phyloP scores from a whole-genome alignment of 768 basidiomycete species.

The Chiua virens region DNA sequence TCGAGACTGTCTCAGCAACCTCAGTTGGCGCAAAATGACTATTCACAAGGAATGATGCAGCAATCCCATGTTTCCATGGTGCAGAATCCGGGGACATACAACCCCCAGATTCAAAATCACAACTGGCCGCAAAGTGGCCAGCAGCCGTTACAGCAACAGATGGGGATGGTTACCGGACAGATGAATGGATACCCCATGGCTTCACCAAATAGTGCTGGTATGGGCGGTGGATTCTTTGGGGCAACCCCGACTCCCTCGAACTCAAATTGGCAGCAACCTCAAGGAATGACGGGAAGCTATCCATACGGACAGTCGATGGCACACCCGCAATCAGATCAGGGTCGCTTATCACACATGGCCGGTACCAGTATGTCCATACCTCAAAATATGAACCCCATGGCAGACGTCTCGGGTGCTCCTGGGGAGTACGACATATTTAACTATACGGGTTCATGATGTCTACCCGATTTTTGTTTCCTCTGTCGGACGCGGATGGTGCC shows the following conservation, averaged over 20 bases:
- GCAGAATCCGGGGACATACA: constrained; percentile 25
- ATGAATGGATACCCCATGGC: constrained; percentile 35
- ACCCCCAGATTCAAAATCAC: constrained; percentile 40
- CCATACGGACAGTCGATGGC: constrained; percentile 30
- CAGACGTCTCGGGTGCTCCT: constrained; percentile 39
- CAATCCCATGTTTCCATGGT: constrained; percentile 34
- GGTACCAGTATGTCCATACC: constrained; percentile 48
- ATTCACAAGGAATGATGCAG: constrained; percentile 38
- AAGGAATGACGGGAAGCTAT: constrained; percentile 30
- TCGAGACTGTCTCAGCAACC: constrained; percentile 40
- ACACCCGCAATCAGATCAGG: constrained; percentile 28
- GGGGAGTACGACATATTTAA: constrained; percentile 61
- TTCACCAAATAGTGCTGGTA: constrained; percentile 38
- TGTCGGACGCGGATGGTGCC: constrained; percentile 18
- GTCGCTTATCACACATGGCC: constrained; percentile 44
- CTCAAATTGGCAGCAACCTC: constrained; percentile 29
- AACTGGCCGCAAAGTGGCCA: constrained; percentile 57
- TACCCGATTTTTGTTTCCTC: constrained; percentile 12
- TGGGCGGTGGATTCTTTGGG: constrained; percentile 24
- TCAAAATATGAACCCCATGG: constrained; percentile 42
- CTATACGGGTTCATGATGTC: constrained; percentile 47
- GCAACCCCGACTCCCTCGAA: constrained; percentile 26
- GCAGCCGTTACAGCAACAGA: constrained; percentile 45
- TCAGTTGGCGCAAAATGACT: constrained; percentile 49
- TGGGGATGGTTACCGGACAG: constrained; percentile 36